Evolutionary conservation across 352 stramenopile genomes (phyloP), one percentile per base, ranked within the genome.

Genomic region (Phytophthora idaei): DNA sequence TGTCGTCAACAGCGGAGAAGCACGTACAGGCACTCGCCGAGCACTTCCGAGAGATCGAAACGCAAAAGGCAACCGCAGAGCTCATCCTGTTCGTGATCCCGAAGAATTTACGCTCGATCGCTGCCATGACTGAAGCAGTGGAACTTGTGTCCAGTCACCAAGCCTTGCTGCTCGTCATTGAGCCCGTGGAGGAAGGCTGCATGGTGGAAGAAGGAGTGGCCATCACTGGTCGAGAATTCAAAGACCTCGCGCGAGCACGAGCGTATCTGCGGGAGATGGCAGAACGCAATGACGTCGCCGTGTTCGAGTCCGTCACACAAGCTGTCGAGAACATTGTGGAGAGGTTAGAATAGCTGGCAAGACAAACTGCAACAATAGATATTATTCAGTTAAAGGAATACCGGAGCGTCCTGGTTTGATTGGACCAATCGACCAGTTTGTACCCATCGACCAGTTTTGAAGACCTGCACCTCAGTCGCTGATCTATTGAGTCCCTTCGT

Each of bases 261-360:
- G 69, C 71, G 4, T 97, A 97, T 73, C 64, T 97, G 25, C 73
- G 78, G n/a, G 90, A 97, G 62, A 94, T 91, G 69, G 90, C 90
- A 1, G 77, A 90, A 61, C 85, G 90, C 31, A 85, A 94, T 65
- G 76, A 91, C 57, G 78, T 94, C 5, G 73, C 81, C 10, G 80
- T 96, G 36, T 93, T 94, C 53, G 58, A 81, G 48, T 92, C 81
- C 0, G 85, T 94, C 10, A 67, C 69, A 1, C 59, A 79, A 15
- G 85, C 88, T 5, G 75, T 95, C 25, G 73, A 85, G 37, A 81
- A 71, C 49, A 90, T 95, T 58, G 62, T 92, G 8, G 72, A 81
- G 67, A 78, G 76, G 21, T 76, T 91, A 28, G 73, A 85, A 60
- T 74, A 77, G 61, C 14, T 42, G 34, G 34, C 37, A 52, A 45